phyloP scores from a whole-genome alignment of 2,329 filamentous ascomycete species.

The Penicillium sp. region DNA sequence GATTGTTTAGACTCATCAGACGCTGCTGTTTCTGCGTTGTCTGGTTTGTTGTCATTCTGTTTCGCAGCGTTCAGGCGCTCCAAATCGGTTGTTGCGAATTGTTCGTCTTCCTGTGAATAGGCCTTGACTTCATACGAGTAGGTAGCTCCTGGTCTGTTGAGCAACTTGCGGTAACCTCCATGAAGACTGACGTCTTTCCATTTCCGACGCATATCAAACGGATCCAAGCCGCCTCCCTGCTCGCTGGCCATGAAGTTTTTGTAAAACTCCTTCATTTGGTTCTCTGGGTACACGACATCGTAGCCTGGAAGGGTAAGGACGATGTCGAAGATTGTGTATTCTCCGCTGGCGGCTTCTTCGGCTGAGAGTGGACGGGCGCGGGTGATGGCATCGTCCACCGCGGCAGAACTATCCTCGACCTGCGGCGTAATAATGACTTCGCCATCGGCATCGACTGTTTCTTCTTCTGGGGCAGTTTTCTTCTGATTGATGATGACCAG shows the following conservation, averaged over 20 bases:
- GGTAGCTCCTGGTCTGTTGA: conserved; percentile 63
- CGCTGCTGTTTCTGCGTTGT: not conserved
- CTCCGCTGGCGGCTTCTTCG: conserved; percentile 72
- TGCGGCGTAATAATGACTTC: conserved; percentile 63
- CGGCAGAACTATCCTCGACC: conserved; percentile 53
- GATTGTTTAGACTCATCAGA: conserved; percentile 11
- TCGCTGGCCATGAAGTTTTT: conserved; percentile 77
- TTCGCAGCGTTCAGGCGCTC: conserved; percentile 56
- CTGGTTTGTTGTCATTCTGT: conserved; percentile 18
- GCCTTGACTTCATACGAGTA: conserved; percentile 65
- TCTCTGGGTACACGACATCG: conserved; percentile 80
- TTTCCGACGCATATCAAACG: conserved; percentile 77
- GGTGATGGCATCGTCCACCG: conserved; percentile 55
- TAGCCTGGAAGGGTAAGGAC: conserved; percentile 91
- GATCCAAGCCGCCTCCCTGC: conserved; percentile 73
- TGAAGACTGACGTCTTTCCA: conserved; percentile 86
- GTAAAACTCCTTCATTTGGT: conserved; percentile 81
- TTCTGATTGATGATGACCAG: conserved; percentile 64
- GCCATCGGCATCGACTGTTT: conserved; percentile 55
- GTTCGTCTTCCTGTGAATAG: conserved; percentile 66
- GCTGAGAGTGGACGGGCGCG: conserved; percentile 70
- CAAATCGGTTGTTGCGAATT: conserved; percentile 84
- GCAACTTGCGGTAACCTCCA: conserved; percentile 80
- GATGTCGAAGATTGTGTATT: conserved; percentile 78
- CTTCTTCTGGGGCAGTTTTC: conserved; percentile 45